Base-by-base conservation (phyloP, 371 early-diverging fungal genomes). In the Apophysomyces variabilis region DNA sequence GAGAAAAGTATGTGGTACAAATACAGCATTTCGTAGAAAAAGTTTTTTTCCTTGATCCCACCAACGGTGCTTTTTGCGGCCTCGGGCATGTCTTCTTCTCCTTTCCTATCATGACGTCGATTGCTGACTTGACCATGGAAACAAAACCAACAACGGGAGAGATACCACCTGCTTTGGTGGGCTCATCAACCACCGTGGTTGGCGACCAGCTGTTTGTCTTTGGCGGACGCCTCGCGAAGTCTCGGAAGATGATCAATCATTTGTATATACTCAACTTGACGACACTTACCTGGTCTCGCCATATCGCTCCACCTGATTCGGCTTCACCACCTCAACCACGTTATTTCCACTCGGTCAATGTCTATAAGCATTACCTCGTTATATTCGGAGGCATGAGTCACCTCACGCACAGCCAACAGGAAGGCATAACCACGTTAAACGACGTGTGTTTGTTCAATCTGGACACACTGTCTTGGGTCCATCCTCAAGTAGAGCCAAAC, bases 321-420 rank as follows among this genome's bases (percentile, higher is more conserved):
- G 66, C 75, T 8, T 66, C 74, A 16, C 75, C 88, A 18, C 80
- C 84, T n/a, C 66, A 69, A 44, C 74, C 80, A 12, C 80, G 94
- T 16, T 93, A 92, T 66, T 94, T 94, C 73, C 94, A 94, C 70
- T 89, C 93, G 4, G 83, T 89, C 50, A 89, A 86, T 47, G 77
- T 87, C 14, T 90, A 89, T 71, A 70, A 73, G 41, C 75, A 76
- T 44, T 70, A 79, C 50, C 72, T 90, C 37, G 80, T 89, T 14
- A 66, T 86, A 13, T 87, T 87, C 78, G 90, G 90, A 36, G 90
- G 90, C 38, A 89, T 89, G 87, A 85, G 88, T 8, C 70, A 84
- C 37, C 54, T 50, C 21, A 60, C 60, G 0, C 61, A 58, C 50
- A 64, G 57, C 60, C 70, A 61, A 32, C 54, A 62, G 36, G 69